Evolutionary conservation across 2,329 filamentous ascomycete genomes (phyloP).

Genomic region (Fusarium sp.): DNA sequence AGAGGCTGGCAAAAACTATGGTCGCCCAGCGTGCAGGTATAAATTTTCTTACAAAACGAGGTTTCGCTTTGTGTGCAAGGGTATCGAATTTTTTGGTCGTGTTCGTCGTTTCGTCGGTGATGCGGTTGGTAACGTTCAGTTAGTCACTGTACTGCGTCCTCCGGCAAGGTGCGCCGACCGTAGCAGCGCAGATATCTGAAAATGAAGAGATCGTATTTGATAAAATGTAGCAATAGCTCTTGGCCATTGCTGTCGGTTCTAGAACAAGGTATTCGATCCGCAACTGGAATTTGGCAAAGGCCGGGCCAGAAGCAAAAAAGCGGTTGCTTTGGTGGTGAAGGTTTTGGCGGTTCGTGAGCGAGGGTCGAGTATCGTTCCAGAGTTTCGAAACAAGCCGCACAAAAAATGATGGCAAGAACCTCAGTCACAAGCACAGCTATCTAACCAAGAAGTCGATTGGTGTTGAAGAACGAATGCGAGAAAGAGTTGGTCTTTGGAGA

Average conservation of each 20-base stretch:
- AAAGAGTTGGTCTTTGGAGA: constrained; percentile 19
- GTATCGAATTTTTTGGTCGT: constrained; percentile 23
- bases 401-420: constrained; percentile 10
- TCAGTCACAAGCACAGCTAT: constrained; percentile 25
- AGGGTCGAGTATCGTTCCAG: constrained; percentile 13
- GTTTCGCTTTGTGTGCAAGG: constrained; percentile 17
- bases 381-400: constrained; percentile 16
- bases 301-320: constrained; percentile 13
- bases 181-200: constrained; percentile 27
- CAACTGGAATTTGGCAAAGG: constrained; percentile 17
- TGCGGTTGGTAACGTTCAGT: constrained; percentile 28
- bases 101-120: constrained; percentile 27
- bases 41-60: constrained; percentile 8
- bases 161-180: constrained; percentile 26
- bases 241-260: constrained; percentile 41
- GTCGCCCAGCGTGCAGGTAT: constrained; percentile 36
- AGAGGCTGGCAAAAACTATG: constrained; percentile 34
- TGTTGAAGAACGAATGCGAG: constrained; percentile 29
- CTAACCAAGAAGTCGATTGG: constrained; percentile 19
- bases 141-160: constrained; percentile 31
- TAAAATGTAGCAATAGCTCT: constrained; percentile 33
- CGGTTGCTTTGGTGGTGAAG: constrained; percentile 5
- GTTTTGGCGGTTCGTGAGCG: constrained; percentile 17
- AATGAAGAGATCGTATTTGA: constrained; percentile 16
- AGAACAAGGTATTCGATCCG: constrained; percentile 25